Percentiles rank a stretch among this genome's conserved stretches.
These are phyloP conservation scores for Nicotiana paniculata DNA, from an alignment of 257 asterid genomes.

Conservation along the genomic window DNA sequence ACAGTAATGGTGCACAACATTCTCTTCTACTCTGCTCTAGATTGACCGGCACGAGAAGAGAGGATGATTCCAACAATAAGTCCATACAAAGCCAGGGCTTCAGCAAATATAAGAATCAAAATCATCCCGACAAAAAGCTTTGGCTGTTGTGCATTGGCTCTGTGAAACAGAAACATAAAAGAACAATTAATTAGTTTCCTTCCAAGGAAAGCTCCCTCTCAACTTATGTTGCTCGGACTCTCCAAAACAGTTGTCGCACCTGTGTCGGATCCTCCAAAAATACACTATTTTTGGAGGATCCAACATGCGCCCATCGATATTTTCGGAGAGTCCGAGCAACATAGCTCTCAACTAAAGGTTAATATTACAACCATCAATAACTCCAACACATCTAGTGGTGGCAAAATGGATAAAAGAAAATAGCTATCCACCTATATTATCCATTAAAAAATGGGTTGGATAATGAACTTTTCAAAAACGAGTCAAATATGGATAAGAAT, in stretches of 20 bases:
- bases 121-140: conserved; percentile 17
- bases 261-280: too few relatives aligned
- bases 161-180: neutral
- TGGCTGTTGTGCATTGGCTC: conserved; percentile 20
- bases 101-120: conserved; percentile 15
- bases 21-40: conserved; percentile 13
- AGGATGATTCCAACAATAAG: conserved; percentile 16
- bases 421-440: too few relatives aligned
- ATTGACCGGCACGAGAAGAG: conserved; percentile 18
- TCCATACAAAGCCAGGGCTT: conserved; percentile 13
- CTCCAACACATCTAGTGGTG: neutral
- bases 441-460: too few relatives aligned
- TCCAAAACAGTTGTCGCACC: too few relatives aligned
- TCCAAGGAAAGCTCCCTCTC: neutral
- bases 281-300: too few relatives aligned
- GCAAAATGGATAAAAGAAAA: too few relatives aligned
- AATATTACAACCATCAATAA: neutral
- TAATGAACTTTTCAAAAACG: too few relatives aligned
- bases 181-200: neutral
- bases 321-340: too few relatives aligned
- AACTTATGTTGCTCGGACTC: too few relatives aligned
- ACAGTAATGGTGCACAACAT: neutral
- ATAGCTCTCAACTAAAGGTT: neutral
- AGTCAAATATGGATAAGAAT: too few relatives aligned
- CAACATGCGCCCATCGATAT: too few relatives aligned